phyloP scores from a whole-genome alignment of 2,329 filamentous ascomycete genomes.

The Oidium heveae region DNA sequence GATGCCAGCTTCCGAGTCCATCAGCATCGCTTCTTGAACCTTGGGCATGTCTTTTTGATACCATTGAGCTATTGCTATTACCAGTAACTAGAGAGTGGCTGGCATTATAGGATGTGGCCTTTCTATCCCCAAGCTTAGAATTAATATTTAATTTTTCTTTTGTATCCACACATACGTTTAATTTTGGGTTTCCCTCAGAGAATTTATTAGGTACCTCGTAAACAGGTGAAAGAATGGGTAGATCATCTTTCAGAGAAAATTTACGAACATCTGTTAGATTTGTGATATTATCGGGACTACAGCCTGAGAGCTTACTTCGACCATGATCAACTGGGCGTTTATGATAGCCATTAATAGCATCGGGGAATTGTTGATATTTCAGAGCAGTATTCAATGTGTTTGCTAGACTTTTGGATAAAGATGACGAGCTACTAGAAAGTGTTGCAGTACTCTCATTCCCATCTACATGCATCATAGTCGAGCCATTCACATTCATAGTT shows the following conservation, averaged over 20 bases:
- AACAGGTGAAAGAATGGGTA: slow-evolving; percentile 38
- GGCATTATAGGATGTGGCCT: slow-evolving; percentile 13
- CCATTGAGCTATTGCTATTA: slow-evolving; percentile 4
- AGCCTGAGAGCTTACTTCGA: slow-evolving; percentile 8
- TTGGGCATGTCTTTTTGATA: slow-evolving; percentile 28
- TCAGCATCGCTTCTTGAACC: slow-evolving; percentile 28
- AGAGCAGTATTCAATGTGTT: background rate
- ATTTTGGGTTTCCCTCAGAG: slow-evolving; percentile 31
- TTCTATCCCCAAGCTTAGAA: background rate
- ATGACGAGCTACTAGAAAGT: background rate
- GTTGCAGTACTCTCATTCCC: background rate
- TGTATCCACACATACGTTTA: slow-evolving; percentile 16
- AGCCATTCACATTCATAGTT: background rate
- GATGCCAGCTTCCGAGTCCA: slow-evolving; percentile 27
- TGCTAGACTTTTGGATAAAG: too few relatives aligned
- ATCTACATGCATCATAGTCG: background rate
- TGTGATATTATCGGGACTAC: slow-evolving; percentile 10
- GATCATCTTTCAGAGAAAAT: slow-evolving; percentile 10
- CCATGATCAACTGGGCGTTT: slow-evolving; percentile 10
- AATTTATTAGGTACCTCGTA: slow-evolving; percentile 50
- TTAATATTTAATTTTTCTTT: background rate
- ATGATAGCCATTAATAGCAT: slow-evolving; percentile 5
- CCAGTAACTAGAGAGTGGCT: slow-evolving; percentile 1
- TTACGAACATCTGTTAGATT: slow-evolving; percentile 12
- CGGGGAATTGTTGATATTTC: slow-evolving; percentile 1